Base-by-base conservation (phyloP, 306 rosid genomes). In the Casuarina glauca region DNA sequence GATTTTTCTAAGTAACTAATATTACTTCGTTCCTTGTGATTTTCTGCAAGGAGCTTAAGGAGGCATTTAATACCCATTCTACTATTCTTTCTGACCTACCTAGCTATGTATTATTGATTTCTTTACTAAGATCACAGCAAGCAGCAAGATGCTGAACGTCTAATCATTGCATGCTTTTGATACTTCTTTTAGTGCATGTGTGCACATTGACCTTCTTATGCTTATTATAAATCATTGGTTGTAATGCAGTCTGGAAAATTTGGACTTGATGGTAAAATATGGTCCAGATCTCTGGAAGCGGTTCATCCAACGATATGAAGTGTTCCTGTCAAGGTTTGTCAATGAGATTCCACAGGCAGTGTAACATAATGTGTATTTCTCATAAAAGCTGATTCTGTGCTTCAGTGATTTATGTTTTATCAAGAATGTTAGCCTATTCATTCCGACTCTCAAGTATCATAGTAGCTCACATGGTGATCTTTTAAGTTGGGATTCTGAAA, bases 271-370 rank as follows among this genome's bases (percentile, higher is more conserved):
- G 86, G 87, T 87, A 20, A 92, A 95, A 84, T 85, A 92, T 82
- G 97, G 97, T 26, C 84, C 97, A 41, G 97, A 95, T 66, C 87
- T 91, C 20, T 95, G 97, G 97, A 92, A 88, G 88, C 89, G 76
- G 76, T 91, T 91, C 88, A 95, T 92, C 80, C 89, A 83, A 63
- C 87, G 88, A 72, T 86, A 92, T 87, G 93, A 92, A 81, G 90
- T 83, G 54, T 86, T 89, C 82, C 78, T 91, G 76, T 76, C 86
- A 20, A 95, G 98, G 98, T 95, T 87, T 26, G 86, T 87, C 44
- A 6, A 19, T 75, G 17, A 16, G 42, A 43, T 77, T 51, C 80
- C 41, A 4, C 66, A 20, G 71, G 49, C 12, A 16, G 32, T 66
- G 36, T 38, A 49, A 19, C 6, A 36, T 48, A 4, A 36, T 68